Evolutionary conservation across 202 grass and related monocot genomes (phyloP), one percentile per base, ranked within the genome.

Genomic region (Musa balbisiana): DNA sequence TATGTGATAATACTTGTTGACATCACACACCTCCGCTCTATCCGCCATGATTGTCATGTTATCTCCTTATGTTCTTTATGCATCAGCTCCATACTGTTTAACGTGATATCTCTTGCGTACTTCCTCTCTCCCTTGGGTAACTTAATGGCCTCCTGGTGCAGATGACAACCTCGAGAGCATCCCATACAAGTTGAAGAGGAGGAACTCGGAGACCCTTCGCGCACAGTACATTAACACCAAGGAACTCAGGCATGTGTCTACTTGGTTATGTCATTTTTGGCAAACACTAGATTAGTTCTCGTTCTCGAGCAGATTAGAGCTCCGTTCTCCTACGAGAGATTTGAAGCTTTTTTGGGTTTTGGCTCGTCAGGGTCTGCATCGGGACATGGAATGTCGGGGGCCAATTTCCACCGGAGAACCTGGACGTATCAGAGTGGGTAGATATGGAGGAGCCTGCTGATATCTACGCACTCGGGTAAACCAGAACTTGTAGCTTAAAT

Each of bases 301-400:
- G 27, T 29, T 43, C 43, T 13, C 13, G 1, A 67, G 60, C 4
- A 63, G 0, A 63, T 63, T 63, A 63, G 16, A 4, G 21, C 11
- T 63, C 21, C 62, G 3, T 64, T 24, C 9, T 26, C 22, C 3
- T 64, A 10, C 2, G 24, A 64, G 20, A 64, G n/a, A 27, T 27
- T 64, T 13, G 10, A 25, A 64, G 23, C 10, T 68, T 29, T 29
- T 68, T 17, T 49, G 29, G 21, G 1, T 53, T 25, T 53, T 53
- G 19, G 19, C 1, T 59, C 53, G 75, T 20, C 84, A 97, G 88
- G 74, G 70, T 98, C 53, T 98, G 88, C 29, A 75, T 74, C 55
- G 90, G 90, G 56, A 98, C 90, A 55, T 92, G 94, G 94, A 98
- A 98, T 83, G 88, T 85, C 73, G 94, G 82, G 58, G 94, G 90